Conservation (phyloP, 139 green algal species). For the Chlorella sp. region DNA sequence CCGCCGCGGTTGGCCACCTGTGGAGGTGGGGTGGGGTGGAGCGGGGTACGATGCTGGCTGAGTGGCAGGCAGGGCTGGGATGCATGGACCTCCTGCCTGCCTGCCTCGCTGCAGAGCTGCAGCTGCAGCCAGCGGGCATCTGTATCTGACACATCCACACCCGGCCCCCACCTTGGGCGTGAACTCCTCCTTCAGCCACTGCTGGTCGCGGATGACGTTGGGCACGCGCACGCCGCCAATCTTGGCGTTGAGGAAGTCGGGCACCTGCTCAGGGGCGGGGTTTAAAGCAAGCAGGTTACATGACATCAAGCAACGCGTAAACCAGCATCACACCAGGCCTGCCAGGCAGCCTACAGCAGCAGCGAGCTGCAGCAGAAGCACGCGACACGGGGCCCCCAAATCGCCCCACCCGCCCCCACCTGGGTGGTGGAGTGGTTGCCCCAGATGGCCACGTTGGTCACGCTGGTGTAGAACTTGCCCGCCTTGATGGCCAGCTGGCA, state of each 20-base stretch:
- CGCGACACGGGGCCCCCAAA: no score
- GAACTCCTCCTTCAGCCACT: conserved; percentile 89
- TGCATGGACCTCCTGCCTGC: no score
- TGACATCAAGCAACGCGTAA: no score
- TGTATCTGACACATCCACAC: no score
- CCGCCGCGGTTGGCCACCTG: conserved; percentile 85
- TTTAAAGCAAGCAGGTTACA: no score
- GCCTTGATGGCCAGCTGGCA: conserved; percentile 92
- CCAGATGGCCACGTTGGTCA: conserved; percentile 89
- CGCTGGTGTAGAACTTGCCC: conserved; percentile 90
- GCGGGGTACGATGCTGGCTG: no score
- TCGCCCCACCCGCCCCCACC: conserved; percentile 47
- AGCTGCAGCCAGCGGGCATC: no score
- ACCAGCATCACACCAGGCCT: no score
- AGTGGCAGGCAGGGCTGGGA: no score
- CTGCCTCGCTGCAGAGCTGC: no score
- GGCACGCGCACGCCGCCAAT: conserved; percentile 67
- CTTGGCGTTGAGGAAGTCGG: conserved; percentile 94
- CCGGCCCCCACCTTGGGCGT: conserved; percentile 66
- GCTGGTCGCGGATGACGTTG: conserved; percentile 74
- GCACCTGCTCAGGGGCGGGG: no score
- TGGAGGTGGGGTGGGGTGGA: not conserved
- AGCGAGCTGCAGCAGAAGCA: not conserved
- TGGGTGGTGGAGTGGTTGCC: conserved; percentile 97
- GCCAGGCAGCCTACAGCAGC: not conserved